These are phyloP conservation scores for Articulospora tetracladia DNA, from an alignment of 495 filamentous ascomycete genomes.

Conservation along the genomic window DNA sequence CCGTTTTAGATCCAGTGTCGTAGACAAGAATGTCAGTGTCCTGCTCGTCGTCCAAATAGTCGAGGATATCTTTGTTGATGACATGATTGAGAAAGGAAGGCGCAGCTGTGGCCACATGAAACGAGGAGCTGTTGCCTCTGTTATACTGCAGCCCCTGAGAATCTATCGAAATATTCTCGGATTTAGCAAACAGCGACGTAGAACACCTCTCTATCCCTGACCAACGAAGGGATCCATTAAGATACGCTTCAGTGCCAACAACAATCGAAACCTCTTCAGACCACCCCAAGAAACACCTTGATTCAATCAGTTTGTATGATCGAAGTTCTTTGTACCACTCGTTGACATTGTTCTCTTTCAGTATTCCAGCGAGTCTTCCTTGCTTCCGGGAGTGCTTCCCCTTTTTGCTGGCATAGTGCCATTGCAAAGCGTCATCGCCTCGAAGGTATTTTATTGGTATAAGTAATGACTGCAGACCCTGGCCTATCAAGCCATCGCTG, in stretches of 20 bases:
- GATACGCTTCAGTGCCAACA: background rate
- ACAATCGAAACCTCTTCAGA: background rate
- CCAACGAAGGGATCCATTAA: background rate
- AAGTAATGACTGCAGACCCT: background rate
- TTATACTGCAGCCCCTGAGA: background rate
- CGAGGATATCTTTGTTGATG: background rate
- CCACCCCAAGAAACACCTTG: constrained; percentile 5
- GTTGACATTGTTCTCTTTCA: background rate
- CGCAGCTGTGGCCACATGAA: background rate
- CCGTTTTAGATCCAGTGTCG: background rate
- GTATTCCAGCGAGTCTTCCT: background rate
- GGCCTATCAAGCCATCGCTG: background rate
- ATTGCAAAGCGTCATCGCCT: constrained; percentile 3
- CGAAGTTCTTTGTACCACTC: background rate
- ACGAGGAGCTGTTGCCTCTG: background rate
- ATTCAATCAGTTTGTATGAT: background rate
- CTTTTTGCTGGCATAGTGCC: background rate
- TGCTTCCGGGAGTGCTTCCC: background rate
- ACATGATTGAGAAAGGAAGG: background rate
- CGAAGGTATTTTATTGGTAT: background rate
- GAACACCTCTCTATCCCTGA: background rate
- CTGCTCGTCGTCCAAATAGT: background rate
- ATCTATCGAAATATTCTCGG: background rate
- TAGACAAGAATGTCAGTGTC: background rate
- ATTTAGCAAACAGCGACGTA: background rate